Base-by-base conservation (phyloP, 257 asterid genomes). In the Ilex asprella region DNA sequence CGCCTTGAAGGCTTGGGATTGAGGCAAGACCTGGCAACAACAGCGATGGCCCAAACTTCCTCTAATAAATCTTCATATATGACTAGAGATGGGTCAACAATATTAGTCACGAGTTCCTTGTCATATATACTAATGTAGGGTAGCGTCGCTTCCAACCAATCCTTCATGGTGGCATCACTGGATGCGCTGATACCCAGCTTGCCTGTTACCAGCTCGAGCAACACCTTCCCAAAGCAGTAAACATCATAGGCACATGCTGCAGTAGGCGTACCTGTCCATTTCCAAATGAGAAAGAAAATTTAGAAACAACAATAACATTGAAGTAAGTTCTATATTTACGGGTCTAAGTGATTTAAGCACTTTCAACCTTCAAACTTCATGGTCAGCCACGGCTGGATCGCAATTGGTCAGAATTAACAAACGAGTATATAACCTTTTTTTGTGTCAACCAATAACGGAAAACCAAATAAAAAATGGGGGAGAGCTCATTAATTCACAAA, bases 31-130 rank as follows among this genome's bases (percentile, higher is more conserved):
- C 90, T 73, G 0, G 99, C 97, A 1, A 93, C 89, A 11, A 93
- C 79, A 0, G 99, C 97, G 97, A 93, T 87, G 46, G 99, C 99
- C 99, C 97, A 93, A 35, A 87, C 99, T 78, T 89, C 99, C 78
- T 93, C 99, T 2, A 93, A 76, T 16, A 93, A 86, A 67, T 93
- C 99, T 66, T 93, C 99, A 10, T 89, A 91, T 60, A 93, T 78
- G 54, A 93, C 77, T 60, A 93, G 65, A 2, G 97, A 85, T 1
- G 95, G 95, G 69, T 93, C 99, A 16, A 93, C 73, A 11, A 93
- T 93, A 76, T 78, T 89, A 54, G 96, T 85, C 64, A 93, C 92
- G 10, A 82, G 86, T 57, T 93, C 99, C 74, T 89, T 93, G 73
- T 93, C 97, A 59, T 89, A 82, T 60, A 87, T 86, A 49, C 86